A percentile compares a stretch with the other conserved stretches of the same genome.
Conservation (phyloP, 2,329 filamentous ascomycete species). For the Sporothrix globosa region DNA sequence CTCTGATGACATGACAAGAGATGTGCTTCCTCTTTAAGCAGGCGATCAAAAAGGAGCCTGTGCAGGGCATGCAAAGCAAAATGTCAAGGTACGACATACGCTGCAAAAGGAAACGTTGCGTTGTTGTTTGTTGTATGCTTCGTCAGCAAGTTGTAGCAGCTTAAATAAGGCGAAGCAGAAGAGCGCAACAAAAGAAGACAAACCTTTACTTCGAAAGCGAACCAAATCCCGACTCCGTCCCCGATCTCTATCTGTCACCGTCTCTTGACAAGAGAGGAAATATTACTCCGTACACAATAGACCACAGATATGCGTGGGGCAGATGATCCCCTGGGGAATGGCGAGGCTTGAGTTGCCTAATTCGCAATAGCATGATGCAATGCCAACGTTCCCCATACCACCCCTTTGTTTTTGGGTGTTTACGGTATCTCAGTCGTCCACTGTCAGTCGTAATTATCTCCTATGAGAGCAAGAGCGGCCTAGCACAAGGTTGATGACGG, state of each 20-base stretch:
- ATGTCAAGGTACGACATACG: neutral
- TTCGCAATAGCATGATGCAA: conserved; percentile 28
- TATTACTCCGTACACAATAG: neutral
- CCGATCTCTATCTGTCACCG: neutral
- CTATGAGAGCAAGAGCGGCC: neutral
- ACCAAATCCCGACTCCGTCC: neutral
- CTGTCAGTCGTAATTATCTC: neutral
- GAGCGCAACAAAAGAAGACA: neutral
- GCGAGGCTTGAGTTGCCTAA: conserved; percentile 26
- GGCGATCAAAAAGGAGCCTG: conserved; percentile 4
- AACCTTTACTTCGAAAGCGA: neutral
- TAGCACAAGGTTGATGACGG: conserved; percentile 6
- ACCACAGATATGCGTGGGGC: conserved; percentile 8
- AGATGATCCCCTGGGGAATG: neutral
- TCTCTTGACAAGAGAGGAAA: neutral
- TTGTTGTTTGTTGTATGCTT: neutral
- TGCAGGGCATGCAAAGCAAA: neutral
- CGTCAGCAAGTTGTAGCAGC: neutral
- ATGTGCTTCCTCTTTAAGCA: neutral
- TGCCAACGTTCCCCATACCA: neutral
- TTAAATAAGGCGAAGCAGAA: too few relatives aligned
- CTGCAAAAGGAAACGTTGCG: conserved; percentile 13
- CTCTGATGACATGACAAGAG: neutral
- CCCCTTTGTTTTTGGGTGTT: neutral
- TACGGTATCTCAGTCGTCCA: conserved; percentile 9